Evolutionary conservation across 1,139 yeast genomes (phyloP).

Genomic region (Yamadazyma songkhlaensis): DNA sequence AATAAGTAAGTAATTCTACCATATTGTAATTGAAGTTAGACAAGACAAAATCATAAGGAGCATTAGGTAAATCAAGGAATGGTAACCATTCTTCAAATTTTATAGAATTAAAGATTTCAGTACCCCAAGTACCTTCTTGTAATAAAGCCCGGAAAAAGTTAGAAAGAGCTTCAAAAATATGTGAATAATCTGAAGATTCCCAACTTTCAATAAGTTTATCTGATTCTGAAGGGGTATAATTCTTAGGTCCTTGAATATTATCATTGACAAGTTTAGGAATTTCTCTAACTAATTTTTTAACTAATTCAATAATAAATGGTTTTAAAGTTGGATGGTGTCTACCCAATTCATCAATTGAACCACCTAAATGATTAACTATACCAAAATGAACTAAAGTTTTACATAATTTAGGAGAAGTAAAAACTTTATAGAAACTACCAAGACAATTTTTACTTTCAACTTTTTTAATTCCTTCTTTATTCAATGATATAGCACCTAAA

Average conservation of each 20-base stretch:
- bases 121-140: constrained; percentile 52
- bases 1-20: constrained; percentile 50
- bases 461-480: constrained; percentile 64
- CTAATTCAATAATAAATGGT: constrained; percentile 52
- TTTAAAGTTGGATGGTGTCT: constrained; percentile 79
- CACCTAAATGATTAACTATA: constrained; percentile 56
- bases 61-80: constrained; percentile 42
- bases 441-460: constrained; percentile 51
- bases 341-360: constrained; percentile 74
- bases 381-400: constrained; percentile 42
- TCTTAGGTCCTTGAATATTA: constrained; percentile 36
- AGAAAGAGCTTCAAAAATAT: constrained; percentile 45
- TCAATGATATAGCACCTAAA: constrained; percentile 80
- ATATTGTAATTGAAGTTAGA: constrained; percentile 55
- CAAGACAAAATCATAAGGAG: constrained; percentile 59
- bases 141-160: constrained; percentile 46
- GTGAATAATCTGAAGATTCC: constrained; percentile 47
- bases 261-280: constrained; percentile 40
- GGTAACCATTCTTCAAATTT: constrained; percentile 44
- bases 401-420: constrained; percentile 48
- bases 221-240: constrained; percentile 38
- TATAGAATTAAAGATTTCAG: constrained; percentile 37
- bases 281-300: constrained; percentile 44
- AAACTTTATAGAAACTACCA: constrained; percentile 47
- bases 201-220: constrained; percentile 50